Evolutionary conservation across 2,329 filamentous ascomycete species (phyloP).

Genomic region (Ambrosiella xylebori): DNA sequence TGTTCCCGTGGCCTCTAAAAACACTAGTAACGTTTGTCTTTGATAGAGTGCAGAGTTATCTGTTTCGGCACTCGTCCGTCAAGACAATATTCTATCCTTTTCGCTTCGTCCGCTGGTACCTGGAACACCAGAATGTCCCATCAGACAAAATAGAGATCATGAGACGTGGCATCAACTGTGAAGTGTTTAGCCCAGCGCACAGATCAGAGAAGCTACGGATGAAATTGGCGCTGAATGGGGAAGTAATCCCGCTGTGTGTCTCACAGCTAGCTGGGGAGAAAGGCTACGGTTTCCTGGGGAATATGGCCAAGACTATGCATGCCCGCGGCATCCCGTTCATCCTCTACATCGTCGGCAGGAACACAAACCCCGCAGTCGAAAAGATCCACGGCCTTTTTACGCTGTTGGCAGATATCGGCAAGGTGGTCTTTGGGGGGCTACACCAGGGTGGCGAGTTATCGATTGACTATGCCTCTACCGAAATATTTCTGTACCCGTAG

Average conservation of each 20-base stretch:
- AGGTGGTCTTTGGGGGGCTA: conserved; percentile 51
- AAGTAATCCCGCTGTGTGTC: conserved; percentile 49
- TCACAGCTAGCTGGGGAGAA: conserved; percentile 54
- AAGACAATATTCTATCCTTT: conserved; percentile 55
- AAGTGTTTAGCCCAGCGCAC: conserved; percentile 38
- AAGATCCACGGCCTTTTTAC: conserved; percentile 43
- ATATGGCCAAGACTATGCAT: conserved; percentile 36
- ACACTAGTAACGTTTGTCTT: conserved; percentile 44
- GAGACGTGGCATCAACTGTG: conserved; percentile 47
- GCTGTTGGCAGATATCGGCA: conserved; percentile 27
- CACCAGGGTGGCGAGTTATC: conserved; percentile 42
- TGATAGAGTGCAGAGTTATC: conserved; percentile 44
- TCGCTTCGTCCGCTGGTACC: conserved; percentile 42
- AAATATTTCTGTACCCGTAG: conserved; percentile 55
- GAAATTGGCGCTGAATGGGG: conserved; percentile 40
- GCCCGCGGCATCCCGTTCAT: conserved; percentile 40
- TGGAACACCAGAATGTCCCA: conserved; percentile 39
- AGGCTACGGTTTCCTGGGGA: conserved; percentile 49
- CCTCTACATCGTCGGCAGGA: conserved; percentile 50
- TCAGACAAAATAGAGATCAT: conserved; percentile 40
- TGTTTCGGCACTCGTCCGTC: conserved; percentile 44
- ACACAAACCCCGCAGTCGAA: conserved; percentile 45
- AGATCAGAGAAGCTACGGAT: conserved; percentile 34
- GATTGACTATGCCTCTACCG: conserved; percentile 48
- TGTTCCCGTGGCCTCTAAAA: conserved; percentile 48